Conservation (phyloP, 768 basidiomycete genomes). For the Roridomyces roridus region DNA sequence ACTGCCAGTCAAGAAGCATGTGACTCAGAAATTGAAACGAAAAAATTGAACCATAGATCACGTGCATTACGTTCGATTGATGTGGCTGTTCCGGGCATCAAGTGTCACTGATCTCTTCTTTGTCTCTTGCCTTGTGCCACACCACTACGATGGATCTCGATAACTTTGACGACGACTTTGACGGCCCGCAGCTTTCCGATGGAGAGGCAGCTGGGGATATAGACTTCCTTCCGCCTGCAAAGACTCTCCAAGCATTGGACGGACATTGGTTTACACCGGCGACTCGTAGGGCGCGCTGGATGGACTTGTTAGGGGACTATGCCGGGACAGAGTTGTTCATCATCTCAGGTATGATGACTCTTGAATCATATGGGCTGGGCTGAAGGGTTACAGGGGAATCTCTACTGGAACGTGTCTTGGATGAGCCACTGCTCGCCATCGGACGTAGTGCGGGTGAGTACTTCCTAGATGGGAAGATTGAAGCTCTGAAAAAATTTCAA, state of each 20-base stretch:
- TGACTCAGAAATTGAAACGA: too few relatives aligned
- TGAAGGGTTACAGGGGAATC: conserved; percentile 57
- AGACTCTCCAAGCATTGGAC: conserved; percentile 40
- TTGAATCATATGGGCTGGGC: neutral
- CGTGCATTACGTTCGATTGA: too few relatives aligned
- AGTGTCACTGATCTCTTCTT: too few relatives aligned
- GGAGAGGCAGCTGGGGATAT: neutral
- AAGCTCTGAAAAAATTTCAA: conserved; percentile 26
- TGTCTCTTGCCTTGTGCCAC: conserved; percentile 4
- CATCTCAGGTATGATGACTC: conserved; percentile 38
- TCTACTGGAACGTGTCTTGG: conserved; percentile 60
- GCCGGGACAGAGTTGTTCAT: conserved; percentile 71
- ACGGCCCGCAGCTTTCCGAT: neutral
- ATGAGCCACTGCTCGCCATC: conserved; percentile 66
- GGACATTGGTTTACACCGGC: conserved; percentile 43
- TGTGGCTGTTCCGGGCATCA: too few relatives aligned
- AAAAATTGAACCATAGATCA: too few relatives aligned
- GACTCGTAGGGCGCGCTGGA: conserved; percentile 50
- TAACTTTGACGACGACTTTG: conserved; percentile 37
- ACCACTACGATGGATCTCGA: conserved; percentile 44
- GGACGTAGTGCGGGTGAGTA: conserved; percentile 51
- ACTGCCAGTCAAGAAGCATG: too few relatives aligned
- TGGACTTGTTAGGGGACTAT: conserved; percentile 77
- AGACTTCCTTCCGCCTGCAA: conserved; percentile 20
- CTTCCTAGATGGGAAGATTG: neutral